Evolutionary conservation across 306 rosid genomes (phyloP), one percentile per base, ranked within the genome.

Genomic region (Psophocarpus tetragonolobus): DNA sequence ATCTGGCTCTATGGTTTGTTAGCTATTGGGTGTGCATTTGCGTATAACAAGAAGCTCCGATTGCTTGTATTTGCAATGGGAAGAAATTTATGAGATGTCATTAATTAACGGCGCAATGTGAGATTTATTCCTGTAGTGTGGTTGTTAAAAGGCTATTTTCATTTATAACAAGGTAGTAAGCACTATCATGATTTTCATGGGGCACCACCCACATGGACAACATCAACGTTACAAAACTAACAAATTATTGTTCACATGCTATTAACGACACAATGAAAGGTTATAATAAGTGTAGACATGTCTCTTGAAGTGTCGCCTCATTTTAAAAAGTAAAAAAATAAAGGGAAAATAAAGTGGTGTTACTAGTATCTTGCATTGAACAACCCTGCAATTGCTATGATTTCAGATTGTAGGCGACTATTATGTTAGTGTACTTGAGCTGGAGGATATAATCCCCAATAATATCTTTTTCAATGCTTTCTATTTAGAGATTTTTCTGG

Each of bases 41-140:
- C 29, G n/a, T 36, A 3, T 36, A n/a, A n/a, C n/a, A n/a, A n/a
- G n/a, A n/a, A n/a, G n/a, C n/a, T n/a, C n/a, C n/a, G n/a, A n/a
- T n/a, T n/a, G n/a, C n/a, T n/a, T n/a, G n/a, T n/a, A n/a, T 62
- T 73, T 64, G 79, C 10, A n/a, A 41, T 54, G 32, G 44, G 75
- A 56, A 56, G 56, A 11, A 27, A 64, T 5, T 47, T 47, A 35
- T 62, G 11, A 70, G 64, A 71, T 53, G n/a, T 21, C 80, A 64
- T 57, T 23, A 67, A 72, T 61, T 54, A 74, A 38, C 39, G 17
- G 38, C 15, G 68, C 18, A 39, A 67, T 63, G 38, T 51, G 35
- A 35, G 18, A 21, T 71, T 32, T n/a, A 62, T 71, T 48, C 41
- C 70, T 39, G 3, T 21, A 53, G 38, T 13, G 47, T 72, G 64